Evolutionary conservation across 1,139 yeast genomes (phyloP), one percentile per base, ranked within the genome.

Genomic region (Blastobotrys arbuscula): DNA sequence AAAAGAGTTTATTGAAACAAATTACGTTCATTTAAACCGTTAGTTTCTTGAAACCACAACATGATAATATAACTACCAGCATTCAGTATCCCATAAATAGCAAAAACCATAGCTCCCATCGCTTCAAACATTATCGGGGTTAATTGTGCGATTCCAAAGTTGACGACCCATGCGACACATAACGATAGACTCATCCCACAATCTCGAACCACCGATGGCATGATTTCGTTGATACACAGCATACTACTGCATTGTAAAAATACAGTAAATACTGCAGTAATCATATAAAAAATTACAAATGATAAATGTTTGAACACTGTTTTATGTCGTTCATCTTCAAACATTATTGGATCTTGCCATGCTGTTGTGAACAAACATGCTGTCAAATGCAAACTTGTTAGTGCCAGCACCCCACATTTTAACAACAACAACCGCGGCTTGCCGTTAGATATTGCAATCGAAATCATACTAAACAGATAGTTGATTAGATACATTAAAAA

Each of bases 191-290:
- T 73, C 28, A 77, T 67, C 0, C 83, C 83, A 50, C 74, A 75
- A 0, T 76, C 63, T 15, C 47, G 40, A 1, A 78, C 71, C 16
- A 67, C 64, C 1, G 65, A 64, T 0, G 81, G 79, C 37, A 80
- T 72, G 2, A 79, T 64, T 55, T 82, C 87, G 42, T 76, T 72
- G 1, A 81, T 73, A 57, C 78, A 80, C 12, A 82, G 65, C 77
- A 63, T 58, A 1, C 64, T 55, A 3, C 58, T 50, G 1, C 63
- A 59, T 2, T 65, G 54, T 21, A 60, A 52, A 7, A 79, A 68
- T 0, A 79, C 59, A 0, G 83, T 71, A 62, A 76, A 78, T 0
- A 77, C 63, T 1, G 78, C 71, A 20, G 78, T 76, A 47, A 74
- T 62, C 42, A 76, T 71, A 42, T 78, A 74, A 5, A 78, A 57